Base-by-base conservation (phyloP, 2,329 filamentous ascomycete species). In the Grosmannia serpens region DNA sequence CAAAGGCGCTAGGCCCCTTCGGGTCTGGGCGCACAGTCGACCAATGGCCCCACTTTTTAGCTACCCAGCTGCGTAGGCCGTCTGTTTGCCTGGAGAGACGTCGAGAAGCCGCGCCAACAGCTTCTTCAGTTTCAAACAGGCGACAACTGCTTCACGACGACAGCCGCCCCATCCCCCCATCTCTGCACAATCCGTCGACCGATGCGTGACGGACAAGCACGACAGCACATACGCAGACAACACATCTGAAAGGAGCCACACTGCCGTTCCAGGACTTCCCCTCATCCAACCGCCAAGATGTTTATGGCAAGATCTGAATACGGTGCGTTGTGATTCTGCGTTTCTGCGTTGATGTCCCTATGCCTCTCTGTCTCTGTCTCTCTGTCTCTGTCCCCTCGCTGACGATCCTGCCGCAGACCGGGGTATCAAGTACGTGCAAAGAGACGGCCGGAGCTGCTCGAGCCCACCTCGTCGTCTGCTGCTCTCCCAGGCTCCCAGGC, bases 271-370 rank as follows among this genome's bases (percentile, higher is more conserved):
- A 35, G n/a, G 50, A 17, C 46, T 17, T 10, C 31, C 20, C 53
- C 31, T 26, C 49, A 33, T 51, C 24, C 74, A 65, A 70, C 74
- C 75, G 77, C 71, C 82, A 90, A 78, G 69, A 96, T 96, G 94
- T 99, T 99, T 84, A 97, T 99, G 84, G 91, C 94, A 83, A 89
- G 94, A 79, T 97, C 92, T 73, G 94, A 99, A 92, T 99, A 99
- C 80, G 94, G 92, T 94, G 82, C 79, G 61, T 59, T 5, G 73
- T 27, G 31, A 3, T 15, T 22, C 22, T 50, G 70, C 58, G 64
- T 59, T 63, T 63, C 62, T 54, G 10, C 56, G 53, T 20, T 26
- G 6, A 2, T 26, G 31, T 38, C 33, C 17, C n/a, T n/a, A n/a
- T 41, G 33, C 41, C 41, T 56, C 4, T 49, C 6, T 17, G 17